phyloP scores from a whole-genome alignment of 805 yeast species.

The Metschnikowia borealis region DNA sequence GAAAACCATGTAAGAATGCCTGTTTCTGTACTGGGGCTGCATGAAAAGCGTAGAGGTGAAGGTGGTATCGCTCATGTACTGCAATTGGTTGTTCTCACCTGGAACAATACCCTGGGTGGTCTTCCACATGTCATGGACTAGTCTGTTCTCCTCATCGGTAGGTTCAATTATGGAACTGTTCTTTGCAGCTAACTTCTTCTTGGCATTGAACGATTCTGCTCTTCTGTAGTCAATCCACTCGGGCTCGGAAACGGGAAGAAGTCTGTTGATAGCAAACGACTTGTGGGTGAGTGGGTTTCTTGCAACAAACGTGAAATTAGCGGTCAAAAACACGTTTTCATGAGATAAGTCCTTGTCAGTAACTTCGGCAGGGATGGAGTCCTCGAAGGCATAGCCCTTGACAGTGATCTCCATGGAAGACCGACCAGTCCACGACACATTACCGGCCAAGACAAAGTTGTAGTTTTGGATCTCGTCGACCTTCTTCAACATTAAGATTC shows the following conservation, averaged over 20 bases:
- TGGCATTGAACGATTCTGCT: slow-evolving; percentile 86
- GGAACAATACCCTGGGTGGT: slow-evolving; percentile 21
- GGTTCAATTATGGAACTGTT: slow-evolving; percentile 59
- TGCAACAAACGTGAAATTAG: slow-evolving; percentile 93
- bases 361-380: slow-evolving; percentile 48
- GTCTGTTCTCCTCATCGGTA: slow-evolving; percentile 61
- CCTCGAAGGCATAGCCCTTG: slow-evolving; percentile 75
- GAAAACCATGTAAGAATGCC: slow-evolving; percentile 91
- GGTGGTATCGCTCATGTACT: slow-evolving; percentile 67
- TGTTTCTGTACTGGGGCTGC: slow-evolving; percentile 96
- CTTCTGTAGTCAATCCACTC: slow-evolving; percentile 83
- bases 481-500: slow-evolving; percentile 81
- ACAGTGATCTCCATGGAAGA: slow-evolving; percentile 95
- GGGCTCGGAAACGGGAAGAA: slow-evolving; percentile 67
- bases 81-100: slow-evolving; percentile 33
- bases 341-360: slow-evolving; percentile 56
- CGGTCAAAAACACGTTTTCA: slow-evolving; percentile 74
- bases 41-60: slow-evolving; percentile 77
- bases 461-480: slow-evolving; percentile 71
- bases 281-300: slow-evolving; percentile 90
- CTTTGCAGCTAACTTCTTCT: slow-evolving; percentile 75
- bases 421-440: slow-evolving; percentile 90
- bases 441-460: slow-evolving; percentile 83
- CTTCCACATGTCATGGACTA: slow-evolving; percentile 76
- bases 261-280: slow-evolving; percentile 78